These are phyloP conservation scores for Aphanomyces astaci DNA, from an alignment of 352 stramenopile genomes.

Conservation along the genomic window DNA sequence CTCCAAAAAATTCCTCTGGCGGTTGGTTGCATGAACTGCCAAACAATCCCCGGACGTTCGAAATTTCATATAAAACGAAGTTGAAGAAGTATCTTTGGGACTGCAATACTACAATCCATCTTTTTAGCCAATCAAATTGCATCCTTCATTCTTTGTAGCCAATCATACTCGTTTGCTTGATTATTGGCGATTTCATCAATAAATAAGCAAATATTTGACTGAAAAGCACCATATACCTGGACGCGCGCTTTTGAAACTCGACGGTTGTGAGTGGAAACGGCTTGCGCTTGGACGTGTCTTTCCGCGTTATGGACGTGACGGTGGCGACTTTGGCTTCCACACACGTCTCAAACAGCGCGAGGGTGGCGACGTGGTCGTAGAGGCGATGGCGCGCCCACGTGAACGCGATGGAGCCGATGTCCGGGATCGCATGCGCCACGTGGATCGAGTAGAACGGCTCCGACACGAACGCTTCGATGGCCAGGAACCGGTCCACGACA, in stretches of 20 bases:
- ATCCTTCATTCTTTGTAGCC: too few relatives aligned
- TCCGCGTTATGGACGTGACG: constrained; percentile 63
- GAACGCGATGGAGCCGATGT: constrained; percentile 71
- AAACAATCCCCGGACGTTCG: too few relatives aligned
- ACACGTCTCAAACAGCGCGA: constrained; percentile 89
- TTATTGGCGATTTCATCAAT: too few relatives aligned
- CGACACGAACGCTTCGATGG: constrained; percentile 95
- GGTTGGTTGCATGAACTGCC: too few relatives aligned
- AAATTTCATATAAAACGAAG: too few relatives aligned
- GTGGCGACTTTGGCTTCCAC: constrained; percentile 52
- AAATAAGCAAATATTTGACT: too few relatives aligned
- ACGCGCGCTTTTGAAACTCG: constrained; percentile 97
- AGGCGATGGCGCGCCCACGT: constrained; percentile 92
- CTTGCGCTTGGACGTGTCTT: constrained; percentile 89
- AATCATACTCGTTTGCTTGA: too few relatives aligned
- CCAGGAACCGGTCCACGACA: constrained; percentile 88
- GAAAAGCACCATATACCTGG: too few relatives aligned
- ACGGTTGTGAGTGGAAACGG: constrained; percentile 97
- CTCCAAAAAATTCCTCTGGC: too few relatives aligned
- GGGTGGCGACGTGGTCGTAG: constrained; percentile 91
- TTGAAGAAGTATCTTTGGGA: too few relatives aligned
- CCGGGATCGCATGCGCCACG: constrained; percentile 60
- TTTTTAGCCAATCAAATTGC: too few relatives aligned
- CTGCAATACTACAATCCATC: not conserved
- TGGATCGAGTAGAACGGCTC: constrained; percentile 96